Evolutionary conservation across 441 rosid genomes (phyloP), one percentile per base, ranked within the genome.

Genomic region (Metrosideros polymorpha): DNA sequence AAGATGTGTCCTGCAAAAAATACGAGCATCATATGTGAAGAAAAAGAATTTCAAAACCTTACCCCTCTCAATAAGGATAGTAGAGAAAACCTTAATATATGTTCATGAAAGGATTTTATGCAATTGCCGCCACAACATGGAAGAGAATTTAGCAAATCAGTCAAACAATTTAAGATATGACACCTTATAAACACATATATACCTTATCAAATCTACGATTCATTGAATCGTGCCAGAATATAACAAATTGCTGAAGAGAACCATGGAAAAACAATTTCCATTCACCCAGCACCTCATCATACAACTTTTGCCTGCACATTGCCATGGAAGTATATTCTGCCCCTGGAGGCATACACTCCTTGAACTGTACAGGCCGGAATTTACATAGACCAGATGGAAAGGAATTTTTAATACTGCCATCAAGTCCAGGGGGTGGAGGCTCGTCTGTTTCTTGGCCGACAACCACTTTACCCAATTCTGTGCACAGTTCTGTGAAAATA

Each of bases 251-350:
- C 71, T 85, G 88, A 82, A 96, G 92, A 90, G 63, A 86, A 85
- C 61, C 89, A 90, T 89, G 87, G 87, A 91, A 77, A 84, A 93
- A 91, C 79, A 87, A 84, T 89, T 91, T 94, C 94, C 97, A 98
- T 86, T 93, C 95, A 77, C 89, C 89, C 85, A 94, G 90, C 82
- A 93, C 95, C 92, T 88, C 92, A 87, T 90, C 93, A 89, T 94
- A 97, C 93, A 98, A 91, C 91, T 93, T 94, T 91, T 95, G 97
- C 90, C 98, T 93, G 91, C 93, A 95, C 90, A 97, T 59, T 89
- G 99, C 99, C 87, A 83, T 88, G 90, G 95, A 90, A 89, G 94
- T 91, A 88, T 93, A 94, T 87, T 87, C 93, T 91, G 89, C 92
- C 85, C 94, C 91, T 91, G 91, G 93, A 82, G 92, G 88, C 87